phyloP scores from a whole-genome alignment of 805 yeast genomes.

The Lipomyces lipofer region DNA sequence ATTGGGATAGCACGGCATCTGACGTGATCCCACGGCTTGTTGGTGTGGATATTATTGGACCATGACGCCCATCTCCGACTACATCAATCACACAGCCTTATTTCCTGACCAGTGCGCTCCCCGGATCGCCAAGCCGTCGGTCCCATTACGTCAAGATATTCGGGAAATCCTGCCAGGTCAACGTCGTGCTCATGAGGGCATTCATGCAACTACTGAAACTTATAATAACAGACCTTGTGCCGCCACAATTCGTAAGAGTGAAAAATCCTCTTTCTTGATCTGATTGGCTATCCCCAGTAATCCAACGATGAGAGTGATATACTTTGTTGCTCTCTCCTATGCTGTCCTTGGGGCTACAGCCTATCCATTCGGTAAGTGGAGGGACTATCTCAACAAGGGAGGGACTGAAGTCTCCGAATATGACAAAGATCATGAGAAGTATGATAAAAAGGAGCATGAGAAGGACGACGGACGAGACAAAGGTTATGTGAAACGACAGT shows the following conservation, averaged over 20 bases:
- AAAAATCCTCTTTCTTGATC: neutral
- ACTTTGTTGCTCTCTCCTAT: neutral
- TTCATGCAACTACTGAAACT: neutral
- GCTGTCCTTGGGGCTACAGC: neutral
- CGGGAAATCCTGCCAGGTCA: neutral
- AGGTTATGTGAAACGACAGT: too few species aligned
- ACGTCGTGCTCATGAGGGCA: neutral
- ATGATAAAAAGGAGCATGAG: too few species aligned
- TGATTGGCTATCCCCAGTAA: neutral
- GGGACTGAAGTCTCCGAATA: too few species aligned
- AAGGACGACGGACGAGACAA: too few species aligned
- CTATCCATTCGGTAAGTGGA: too few species aligned
- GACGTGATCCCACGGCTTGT: neutral
- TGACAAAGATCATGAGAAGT: too few species aligned
- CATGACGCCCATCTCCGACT: neutral
- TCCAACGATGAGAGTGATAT: neutral
- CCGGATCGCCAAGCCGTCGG: neutral
- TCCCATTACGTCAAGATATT: conserved; percentile 1
- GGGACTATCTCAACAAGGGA: too few species aligned
- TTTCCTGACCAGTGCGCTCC: neutral
- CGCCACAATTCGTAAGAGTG: neutral
- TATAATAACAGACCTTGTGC: neutral
- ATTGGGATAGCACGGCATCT: neutral
- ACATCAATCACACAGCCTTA: conserved; percentile 1
- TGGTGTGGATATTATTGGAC: neutral